Evolutionary conservation across 129 eudicot genomes (phyloP), one percentile per base, ranked within the genome.

Genomic region (Heracleum sosnowskyi): DNA sequence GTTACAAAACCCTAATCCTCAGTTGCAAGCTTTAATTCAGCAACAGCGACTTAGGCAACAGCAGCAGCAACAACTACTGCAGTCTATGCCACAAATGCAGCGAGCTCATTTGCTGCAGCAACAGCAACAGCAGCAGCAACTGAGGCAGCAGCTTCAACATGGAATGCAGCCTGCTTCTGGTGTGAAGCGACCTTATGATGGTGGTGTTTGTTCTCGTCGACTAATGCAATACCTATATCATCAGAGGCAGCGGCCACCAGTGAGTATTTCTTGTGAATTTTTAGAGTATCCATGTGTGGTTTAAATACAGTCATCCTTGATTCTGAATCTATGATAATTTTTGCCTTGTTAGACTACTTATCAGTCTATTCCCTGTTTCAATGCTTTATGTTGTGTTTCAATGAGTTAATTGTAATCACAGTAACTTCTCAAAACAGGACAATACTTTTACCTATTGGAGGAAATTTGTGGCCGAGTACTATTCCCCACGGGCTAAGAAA

Each of bases 401-500:
- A 39, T 66, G 46, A 2, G 17, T 34, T 57, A 28, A 22, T 12
- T 26, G 68, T 22, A 41, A n/a, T 39, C 20, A 24, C 36, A 22
- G 1, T 13, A 41, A 39, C 16, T 28, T 20, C 13, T 34, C 69
- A 45, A 51, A 73, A 29, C 82, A 96, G 99, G 99, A 90, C 76
- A 96, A 96, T 79, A 76, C 86, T 70, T 88, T 96, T 83, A 87
- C 95, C 79, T 96, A 92, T 77, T 96, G 99, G 99, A 89, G 91
- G 79, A 96, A 92, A 76, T 92, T 96, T 73, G 97, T 96, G 57
- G 84, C 95, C 0, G 99, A 96, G 79, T 96, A 96, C 80, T 96
- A 88, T 83, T 88, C 97, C 76, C 97, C 99, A 55, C 97, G 99
- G 81, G 97, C 97, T 68, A 96, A 96, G 88, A 96, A 89, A 89